A percentile compares a stretch with the other conserved stretches of the same genome.
Conservation (phyloP, 768 basidiomycete species). For the Tricholoma terreum region DNA sequence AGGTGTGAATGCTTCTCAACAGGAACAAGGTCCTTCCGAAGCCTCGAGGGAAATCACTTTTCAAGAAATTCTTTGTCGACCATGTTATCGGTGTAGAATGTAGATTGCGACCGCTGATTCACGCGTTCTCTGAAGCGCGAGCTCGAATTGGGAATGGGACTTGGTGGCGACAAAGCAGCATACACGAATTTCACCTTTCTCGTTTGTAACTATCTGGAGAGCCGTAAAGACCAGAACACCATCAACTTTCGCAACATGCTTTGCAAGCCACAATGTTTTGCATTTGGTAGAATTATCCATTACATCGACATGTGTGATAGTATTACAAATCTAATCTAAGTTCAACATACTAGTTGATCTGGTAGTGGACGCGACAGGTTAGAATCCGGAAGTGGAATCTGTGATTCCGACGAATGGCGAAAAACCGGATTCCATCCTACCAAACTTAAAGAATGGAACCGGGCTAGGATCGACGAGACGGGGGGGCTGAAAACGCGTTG, state of each 20-base stretch:
- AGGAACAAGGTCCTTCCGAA: slow-evolving; percentile 11
- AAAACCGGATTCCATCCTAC: too few species aligned
- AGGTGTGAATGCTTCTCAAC: slow-evolving; percentile 11
- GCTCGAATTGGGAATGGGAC: slow-evolving; percentile 28
- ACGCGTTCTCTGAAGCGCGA: slow-evolving; percentile 25
- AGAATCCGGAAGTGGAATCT: too few species aligned
- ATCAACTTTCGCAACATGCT: slow-evolving; percentile 23
- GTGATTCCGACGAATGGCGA: too few species aligned
- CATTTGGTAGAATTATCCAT: too few species aligned
- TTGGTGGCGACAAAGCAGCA: slow-evolving; percentile 27
- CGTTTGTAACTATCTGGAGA: slow-evolving; percentile 24
- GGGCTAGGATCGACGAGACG: too few species aligned
- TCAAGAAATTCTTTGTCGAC: slow-evolving; percentile 19
- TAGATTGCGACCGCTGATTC: too few species aligned
- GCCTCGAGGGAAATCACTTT: slow-evolving; percentile 13
- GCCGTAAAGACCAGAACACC: slow-evolving; percentile 24
- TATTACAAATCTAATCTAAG: too few species aligned
- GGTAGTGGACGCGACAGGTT: too few species aligned
- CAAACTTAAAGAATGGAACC: too few species aligned
- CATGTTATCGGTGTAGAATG: slow-evolving; percentile 30
- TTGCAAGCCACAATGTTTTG: slow-evolving; percentile 23
- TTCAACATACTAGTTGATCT: too few species aligned
- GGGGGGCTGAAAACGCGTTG: too few species aligned
- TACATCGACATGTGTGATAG: too few species aligned
- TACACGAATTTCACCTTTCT: slow-evolving; percentile 23